Base-by-base conservation (phyloP, 345 rosid species). In the Arabis hirsuta region DNA sequence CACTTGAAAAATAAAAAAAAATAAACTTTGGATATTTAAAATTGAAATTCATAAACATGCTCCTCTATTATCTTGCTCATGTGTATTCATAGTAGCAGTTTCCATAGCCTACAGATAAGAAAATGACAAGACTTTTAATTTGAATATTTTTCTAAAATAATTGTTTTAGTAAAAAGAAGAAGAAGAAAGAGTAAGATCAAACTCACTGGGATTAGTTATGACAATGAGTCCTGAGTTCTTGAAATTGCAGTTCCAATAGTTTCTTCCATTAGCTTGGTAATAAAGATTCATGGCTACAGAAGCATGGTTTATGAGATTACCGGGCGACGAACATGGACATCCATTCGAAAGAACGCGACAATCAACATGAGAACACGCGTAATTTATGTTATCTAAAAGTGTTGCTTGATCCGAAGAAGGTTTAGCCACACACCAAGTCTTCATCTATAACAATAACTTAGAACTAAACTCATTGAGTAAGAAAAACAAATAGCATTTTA, bases 351-450 rank as follows among this genome's bases (percentile, higher is more conserved):
- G 73, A 59, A 85, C 54, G 4, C 70, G 62, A 72, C 96, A 89
- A 47, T 85, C 85, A 4, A 82, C 81, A 26, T 85, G 82, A 45
- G 90, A 82, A 74, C 92, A 89, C 3, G 90, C 86, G 5, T 32
- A 89, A 65, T 85, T 74, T 43, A 89, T 72, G 75, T 85, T 85
- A 36, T 72, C 85, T 22, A 75, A 3, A 20, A 87, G 88, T 13
- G 84, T 36, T 29, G 81, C 80, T 52, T 75, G 74, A 59, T 87
- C 87, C 3, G 90, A 80, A 24, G 96, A 87, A 53, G 90, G 90
- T 79, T 89, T 89, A 0, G 96, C 90, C 61, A 87, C 82, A 75
- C 96, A 90, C 96, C 89, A 84, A 4, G 86, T 82, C 77, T 81
- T 83, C 85, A 32, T 68, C 70, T 75, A 20, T 46, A 38, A 68